Evolutionary conservation across 2,329 filamentous ascomycete genomes (phyloP).

Genomic region (Verruconis gallopava): DNA sequence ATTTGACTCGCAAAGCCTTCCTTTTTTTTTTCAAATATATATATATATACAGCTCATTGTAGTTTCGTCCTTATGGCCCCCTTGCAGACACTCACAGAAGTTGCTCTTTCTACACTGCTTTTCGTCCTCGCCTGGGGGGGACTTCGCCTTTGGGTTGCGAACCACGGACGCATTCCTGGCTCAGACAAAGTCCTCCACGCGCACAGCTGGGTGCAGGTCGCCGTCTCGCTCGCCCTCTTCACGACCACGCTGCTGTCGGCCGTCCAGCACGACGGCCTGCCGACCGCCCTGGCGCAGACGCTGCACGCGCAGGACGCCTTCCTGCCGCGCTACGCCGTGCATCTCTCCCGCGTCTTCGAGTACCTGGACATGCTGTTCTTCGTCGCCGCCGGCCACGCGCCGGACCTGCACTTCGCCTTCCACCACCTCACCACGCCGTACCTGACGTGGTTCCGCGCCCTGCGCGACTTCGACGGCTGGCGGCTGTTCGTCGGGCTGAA

Average conservation of each 20-base stretch:
- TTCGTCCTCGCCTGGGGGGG: too few relatives aligned
- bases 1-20: too few relatives aligned
- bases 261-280: too few relatives aligned
- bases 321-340: background rate
- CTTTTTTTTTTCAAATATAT: background rate
- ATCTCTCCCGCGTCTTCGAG: background rate
- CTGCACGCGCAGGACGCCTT: background rate
- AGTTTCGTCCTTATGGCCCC: too few relatives aligned
- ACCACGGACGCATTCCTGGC: too few relatives aligned
- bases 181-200: too few relatives aligned
- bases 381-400: conserved; percentile 16
- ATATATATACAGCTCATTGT: background rate
- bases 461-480: conserved; percentile 20
- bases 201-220: background rate
- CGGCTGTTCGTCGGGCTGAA: conserved; percentile 18
- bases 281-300: background rate
- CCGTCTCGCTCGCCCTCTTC: background rate
- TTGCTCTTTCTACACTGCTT: too few relatives aligned
- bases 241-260: too few relatives aligned
- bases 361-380: background rate
- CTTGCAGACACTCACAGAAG: too few relatives aligned
- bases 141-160: too few relatives aligned
- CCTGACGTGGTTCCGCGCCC: conserved; percentile 18
- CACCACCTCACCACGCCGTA: conserved; percentile 22
- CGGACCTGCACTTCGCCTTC: conserved; percentile 20